Percentiles rank a stretch among this genome's conserved stretches.
phyloP scores from a whole-genome alignment of 1,139 yeast species.

The Zygoascus meyerae region DNA sequence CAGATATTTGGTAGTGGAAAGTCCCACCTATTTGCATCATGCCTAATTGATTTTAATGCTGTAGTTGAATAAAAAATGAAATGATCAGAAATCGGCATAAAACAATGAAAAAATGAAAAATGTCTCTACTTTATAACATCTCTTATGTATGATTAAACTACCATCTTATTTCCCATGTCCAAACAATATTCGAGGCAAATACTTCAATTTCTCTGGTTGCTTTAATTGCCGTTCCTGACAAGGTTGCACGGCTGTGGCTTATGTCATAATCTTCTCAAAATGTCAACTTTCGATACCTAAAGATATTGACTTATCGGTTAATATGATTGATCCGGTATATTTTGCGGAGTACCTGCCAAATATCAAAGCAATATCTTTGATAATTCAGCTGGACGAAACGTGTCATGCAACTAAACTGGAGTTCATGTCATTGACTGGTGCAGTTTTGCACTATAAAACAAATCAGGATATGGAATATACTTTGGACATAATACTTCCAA shows the following conservation, averaged over 20 bases:
- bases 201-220: no score
- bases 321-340: conserved; percentile 11
- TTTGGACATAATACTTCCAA: conserved; percentile 19
- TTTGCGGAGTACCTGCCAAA: conserved; percentile 34
- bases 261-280: neutral
- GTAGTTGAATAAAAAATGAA: no score
- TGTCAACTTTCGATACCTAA: neutral
- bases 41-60: no score
- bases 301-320: neutral
- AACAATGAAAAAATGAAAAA: no score
- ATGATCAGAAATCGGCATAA: no score
- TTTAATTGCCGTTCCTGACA: no score
- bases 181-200: no score
- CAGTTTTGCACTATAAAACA: conserved; percentile 15
- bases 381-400: conserved; percentile 21
- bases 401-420: conserved; percentile 16
- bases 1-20: no score
- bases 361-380: conserved; percentile 26
- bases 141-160: no score
- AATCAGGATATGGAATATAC: neutral
- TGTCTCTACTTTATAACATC: no score
- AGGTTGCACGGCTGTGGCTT: neutral
- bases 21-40: no score
- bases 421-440: conserved; percentile 17
- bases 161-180: no score